Base-by-base conservation (phyloP, 805 yeast genomes). In the Yamadazyma ubonensis region DNA sequence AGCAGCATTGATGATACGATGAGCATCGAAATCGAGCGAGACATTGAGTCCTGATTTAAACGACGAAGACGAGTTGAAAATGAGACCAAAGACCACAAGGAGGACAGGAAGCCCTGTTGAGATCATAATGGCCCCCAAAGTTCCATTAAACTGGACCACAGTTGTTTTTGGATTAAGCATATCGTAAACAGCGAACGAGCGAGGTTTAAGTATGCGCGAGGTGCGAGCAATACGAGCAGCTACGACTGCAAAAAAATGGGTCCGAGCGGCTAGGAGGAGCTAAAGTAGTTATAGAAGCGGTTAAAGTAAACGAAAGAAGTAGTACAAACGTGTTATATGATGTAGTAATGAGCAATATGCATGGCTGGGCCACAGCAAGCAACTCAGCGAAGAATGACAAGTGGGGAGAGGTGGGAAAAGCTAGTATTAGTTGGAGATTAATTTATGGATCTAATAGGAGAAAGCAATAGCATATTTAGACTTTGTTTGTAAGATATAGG, bases 81-180 rank as follows among this genome's bases (percentile, higher is more conserved):
- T 62, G 38, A 83, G 70, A 39, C 79, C 80, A 41, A 90, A 69
- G 17, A 74, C 61, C 8, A 81, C 60, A 12, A 85, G 71, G 8
- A 87, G 65, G 0, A 70, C 31, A 1, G 97, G 96, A 17, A 91
- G 67, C 1, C 83, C 83, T 1, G 78, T 11, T 0, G 91, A 64
- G 42, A 91, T 76, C 3, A 70, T 73, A 2, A 78, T 30, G 0
- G 93, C 88, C 4, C 99, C 99, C 0, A 75, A 59, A 4, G 74
- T 61, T 0, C 99, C 99, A 22, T 75, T 73, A 59, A 91, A 91
- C 59, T 91, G 98, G 43, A 69, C 67, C 33, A 80, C 76, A 3
- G 61, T 67, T 1, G 97, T 87, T 33, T 54, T 59, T 3, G 97
- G 97, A 54, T 91, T 91, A 47, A 83, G 50, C 49, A 48, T 44